phyloP scores from a whole-genome alignment of 2,329 filamentous ascomycete species.

The Penicillium sp. region DNA sequence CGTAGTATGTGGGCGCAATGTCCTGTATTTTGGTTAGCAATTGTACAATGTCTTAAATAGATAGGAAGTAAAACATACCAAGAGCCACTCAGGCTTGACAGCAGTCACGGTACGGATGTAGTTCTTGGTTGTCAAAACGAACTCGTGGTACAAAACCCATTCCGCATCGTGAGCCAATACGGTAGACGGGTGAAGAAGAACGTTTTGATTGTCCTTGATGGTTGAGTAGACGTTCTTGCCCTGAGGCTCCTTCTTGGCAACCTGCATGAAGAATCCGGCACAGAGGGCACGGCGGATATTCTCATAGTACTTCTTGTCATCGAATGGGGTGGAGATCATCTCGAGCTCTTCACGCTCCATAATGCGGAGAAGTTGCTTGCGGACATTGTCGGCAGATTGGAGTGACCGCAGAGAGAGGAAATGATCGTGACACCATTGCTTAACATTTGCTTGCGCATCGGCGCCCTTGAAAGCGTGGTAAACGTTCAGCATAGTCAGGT shows the following conservation, averaged over 20 bases:
- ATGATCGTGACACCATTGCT: conserved; percentile 96
- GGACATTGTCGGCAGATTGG: conserved; percentile 90
- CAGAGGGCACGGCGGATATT: conserved; percentile 94
- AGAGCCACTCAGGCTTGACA: conserved; percentile 88
- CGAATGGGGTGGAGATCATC: conserved; percentile 83
- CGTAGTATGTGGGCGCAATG: conserved; percentile 91
- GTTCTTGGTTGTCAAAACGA: conserved; percentile 96
- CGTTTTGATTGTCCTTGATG: conserved; percentile 93
- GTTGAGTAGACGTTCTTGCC: conserved; percentile 86
- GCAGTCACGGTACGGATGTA: conserved; percentile 94
- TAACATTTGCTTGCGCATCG: conserved; percentile 68
- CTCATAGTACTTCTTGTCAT: conserved; percentile 95
- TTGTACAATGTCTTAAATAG: neutral
- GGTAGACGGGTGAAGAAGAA: conserved; percentile 90
- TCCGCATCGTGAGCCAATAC: conserved; percentile 86
- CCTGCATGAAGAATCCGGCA: conserved; percentile 98
- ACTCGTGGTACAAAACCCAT: conserved; percentile 98
- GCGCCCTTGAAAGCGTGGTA: conserved; percentile 94
- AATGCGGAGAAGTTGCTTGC: conserved; percentile 85
- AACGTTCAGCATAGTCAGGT: conserved; percentile 92
- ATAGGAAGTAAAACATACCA: conserved; percentile 59
- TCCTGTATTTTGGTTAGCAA: conserved; percentile 57
- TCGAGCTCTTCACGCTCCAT: conserved; percentile 92
- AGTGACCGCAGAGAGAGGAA: conserved; percentile 88
- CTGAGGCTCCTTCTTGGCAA: conserved; percentile 85